Conservation (phyloP, 441 rosid species). For the Pelargonium exstipulatum region DNA sequence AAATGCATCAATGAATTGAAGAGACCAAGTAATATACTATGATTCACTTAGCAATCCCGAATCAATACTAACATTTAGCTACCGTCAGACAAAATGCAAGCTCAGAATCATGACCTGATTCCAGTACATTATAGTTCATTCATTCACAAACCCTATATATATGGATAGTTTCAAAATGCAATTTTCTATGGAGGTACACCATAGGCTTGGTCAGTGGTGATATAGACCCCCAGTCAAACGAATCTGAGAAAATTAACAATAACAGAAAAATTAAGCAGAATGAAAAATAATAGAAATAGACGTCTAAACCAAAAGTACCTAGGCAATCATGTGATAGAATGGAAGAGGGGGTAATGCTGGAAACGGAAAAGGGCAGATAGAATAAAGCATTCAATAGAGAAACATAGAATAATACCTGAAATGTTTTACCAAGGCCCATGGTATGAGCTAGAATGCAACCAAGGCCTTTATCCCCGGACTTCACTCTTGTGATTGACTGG, state of each 20-base stretch:
- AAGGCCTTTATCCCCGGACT: conserved; percentile 95
- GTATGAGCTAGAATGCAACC: conserved; percentile 99
- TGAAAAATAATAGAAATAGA: too few relatives aligned
- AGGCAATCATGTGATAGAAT: neutral
- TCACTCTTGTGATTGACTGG: conserved; percentile 79
- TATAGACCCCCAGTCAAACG: too few relatives aligned
- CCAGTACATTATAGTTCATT: neutral
- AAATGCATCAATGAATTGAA: conserved; percentile 16
- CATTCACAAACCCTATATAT: neutral
- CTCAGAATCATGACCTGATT: neutral
- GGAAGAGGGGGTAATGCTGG: neutral
- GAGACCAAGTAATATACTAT: neutral
- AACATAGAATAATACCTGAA: conserved; percentile 62
- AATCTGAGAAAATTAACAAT: too few relatives aligned
- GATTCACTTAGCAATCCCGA: too few relatives aligned
- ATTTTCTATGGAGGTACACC: too few relatives aligned
- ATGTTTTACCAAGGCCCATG: conserved; percentile 99
- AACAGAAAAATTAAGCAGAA: too few relatives aligned
- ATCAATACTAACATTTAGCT: too few relatives aligned
- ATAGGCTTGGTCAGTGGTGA: too few relatives aligned
- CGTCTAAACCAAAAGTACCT: too few relatives aligned
- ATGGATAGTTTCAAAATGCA: too few relatives aligned
- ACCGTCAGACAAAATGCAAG: too few relatives aligned
- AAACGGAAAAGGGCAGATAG: too few relatives aligned
- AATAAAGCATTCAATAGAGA: conserved; percentile 6